Percentiles rank a stretch among this genome's conserved stretches.
phyloP scores from a whole-genome alignment of 202 grass and related monocot species.

The Saccharum hybrid region DNA sequence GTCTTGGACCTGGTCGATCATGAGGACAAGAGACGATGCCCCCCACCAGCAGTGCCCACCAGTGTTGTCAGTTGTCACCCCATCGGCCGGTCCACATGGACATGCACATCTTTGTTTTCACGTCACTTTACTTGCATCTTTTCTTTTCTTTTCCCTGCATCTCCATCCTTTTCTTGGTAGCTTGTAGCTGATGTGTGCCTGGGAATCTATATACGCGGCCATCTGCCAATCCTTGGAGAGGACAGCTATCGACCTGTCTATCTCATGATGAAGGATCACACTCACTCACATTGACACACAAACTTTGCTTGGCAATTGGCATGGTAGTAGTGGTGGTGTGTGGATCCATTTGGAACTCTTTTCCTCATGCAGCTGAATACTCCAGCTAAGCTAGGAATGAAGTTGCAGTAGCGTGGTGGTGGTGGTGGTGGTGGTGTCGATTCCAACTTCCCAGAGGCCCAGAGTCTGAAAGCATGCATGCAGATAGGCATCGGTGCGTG shows the following conservation, averaged over 20 bases:
- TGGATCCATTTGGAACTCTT: constrained; percentile 42
- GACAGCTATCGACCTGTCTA: not conserved
- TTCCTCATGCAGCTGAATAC: constrained; percentile 8
- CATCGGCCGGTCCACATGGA: constrained; percentile 17
- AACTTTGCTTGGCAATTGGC: constrained; percentile 42
- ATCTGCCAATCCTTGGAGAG: constrained; percentile 14
- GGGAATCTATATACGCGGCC: constrained; percentile 27
- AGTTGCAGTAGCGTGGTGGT: not conserved
- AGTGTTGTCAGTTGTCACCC: constrained; percentile 7
- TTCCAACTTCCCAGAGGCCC: constrained; percentile 29
- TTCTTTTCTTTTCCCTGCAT: not conserved
- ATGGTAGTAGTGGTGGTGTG: constrained; percentile 8
- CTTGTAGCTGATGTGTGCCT: not conserved
- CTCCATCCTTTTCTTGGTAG: not conserved
- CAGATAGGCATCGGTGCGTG: constrained; percentile 6
- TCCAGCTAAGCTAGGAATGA: not conserved
- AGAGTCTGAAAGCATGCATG: not conserved
- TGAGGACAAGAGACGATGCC: constrained; percentile 16
- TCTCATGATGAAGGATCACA: constrained; percentile 38
- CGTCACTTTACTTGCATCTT: constrained; percentile 22
- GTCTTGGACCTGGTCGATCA: constrained; percentile 28
- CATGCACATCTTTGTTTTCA: constrained; percentile 38
- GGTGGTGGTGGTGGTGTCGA: constrained; percentile 23
- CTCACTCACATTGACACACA: constrained; percentile 16
- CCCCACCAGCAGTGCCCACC: no score